phyloP scores from a whole-genome alignment of 2,329 filamentous ascomycete species.

The Cryphonectria naterciae region DNA sequence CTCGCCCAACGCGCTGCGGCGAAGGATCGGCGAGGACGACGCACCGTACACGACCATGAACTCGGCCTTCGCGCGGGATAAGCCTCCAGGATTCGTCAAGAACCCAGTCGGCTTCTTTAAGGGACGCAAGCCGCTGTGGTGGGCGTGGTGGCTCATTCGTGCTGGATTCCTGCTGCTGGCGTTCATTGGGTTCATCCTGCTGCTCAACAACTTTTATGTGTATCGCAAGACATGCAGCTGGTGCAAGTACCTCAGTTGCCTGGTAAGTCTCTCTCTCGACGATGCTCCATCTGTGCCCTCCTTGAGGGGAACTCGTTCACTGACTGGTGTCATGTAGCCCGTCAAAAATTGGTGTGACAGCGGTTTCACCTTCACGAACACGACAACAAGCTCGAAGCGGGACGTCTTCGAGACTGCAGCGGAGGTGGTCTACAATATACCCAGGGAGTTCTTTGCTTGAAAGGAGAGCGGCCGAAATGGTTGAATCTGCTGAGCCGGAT shows the following conservation, averaged over 20 bases:
- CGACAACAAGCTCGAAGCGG: slow-evolving; percentile 33
- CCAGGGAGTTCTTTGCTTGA: slow-evolving; percentile 20
- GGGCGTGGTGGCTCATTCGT: slow-evolving; percentile 93
- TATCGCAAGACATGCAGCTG: slow-evolving; percentile 77
- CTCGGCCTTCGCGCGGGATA: slow-evolving; percentile 49
- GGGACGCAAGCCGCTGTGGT: slow-evolving; percentile 91
- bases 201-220: slow-evolving; percentile 90
- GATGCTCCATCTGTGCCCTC: neutral
- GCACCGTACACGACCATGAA: slow-evolving; percentile 73
- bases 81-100: slow-evolving; percentile 59
- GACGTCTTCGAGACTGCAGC: slow-evolving; percentile 27
- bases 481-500: neutral
- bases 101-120: slow-evolving; percentile 82
- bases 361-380: slow-evolving; percentile 34
- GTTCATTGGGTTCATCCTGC: slow-evolving; percentile 80
- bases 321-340: slow-evolving; percentile 46
- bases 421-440: slow-evolving; percentile 8
- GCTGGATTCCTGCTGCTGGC: slow-evolving; percentile 78
- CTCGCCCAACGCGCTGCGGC: slow-evolving; percentile 79
- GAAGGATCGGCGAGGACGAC: slow-evolving; percentile 68
- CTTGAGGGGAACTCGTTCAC: slow-evolving; percentile 32
- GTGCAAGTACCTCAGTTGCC: slow-evolving; percentile 94
- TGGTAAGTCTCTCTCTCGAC: slow-evolving; percentile 64
- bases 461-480: neutral
- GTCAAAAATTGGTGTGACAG: slow-evolving; percentile 71